phyloP scores from a whole-genome alignment of 805 yeast genomes.

The Lipomyces yamadae region DNA sequence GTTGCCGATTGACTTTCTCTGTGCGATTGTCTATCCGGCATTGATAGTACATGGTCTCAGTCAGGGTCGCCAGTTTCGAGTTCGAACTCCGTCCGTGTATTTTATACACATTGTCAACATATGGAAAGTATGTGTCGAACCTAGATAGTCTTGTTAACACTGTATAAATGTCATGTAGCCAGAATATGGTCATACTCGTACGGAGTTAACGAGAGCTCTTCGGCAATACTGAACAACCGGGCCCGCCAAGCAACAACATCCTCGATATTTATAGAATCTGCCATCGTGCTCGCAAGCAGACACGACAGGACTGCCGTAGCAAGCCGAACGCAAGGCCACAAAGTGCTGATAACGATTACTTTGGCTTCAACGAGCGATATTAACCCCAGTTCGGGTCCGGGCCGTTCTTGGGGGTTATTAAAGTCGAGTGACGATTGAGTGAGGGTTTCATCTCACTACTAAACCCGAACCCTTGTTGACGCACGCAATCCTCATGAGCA shows the following conservation, averaged over 20 bases:
- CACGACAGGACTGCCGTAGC: neutral
- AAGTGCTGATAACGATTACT: neutral
- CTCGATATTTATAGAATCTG: neutral
- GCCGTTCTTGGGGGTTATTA: neutral
- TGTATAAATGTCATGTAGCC: neutral
- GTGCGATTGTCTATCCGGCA: constrained; percentile 29
- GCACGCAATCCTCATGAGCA: neutral
- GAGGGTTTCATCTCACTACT: neutral
- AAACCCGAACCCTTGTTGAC: neutral
- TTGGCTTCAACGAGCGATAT: neutral
- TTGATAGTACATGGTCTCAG: constrained; percentile 28
- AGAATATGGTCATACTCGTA: constrained; percentile 15
- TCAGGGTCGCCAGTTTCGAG: constrained; percentile 27
- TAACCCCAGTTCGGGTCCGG: no score
- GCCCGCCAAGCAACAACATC: constrained; percentile 27
- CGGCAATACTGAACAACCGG: constrained; percentile 21
- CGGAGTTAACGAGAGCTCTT: constrained; percentile 27
- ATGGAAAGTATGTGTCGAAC: constrained; percentile 23
- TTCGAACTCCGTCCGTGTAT: constrained; percentile 33
- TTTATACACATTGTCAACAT: constrained; percentile 31
- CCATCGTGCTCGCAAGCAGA: neutral
- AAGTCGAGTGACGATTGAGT: neutral
- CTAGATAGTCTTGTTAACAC: constrained; percentile 5
- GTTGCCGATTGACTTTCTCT: constrained; percentile 13
- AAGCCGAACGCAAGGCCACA: neutral